Evolutionary conservation across 805 yeast genomes (phyloP), one percentile per base, ranked within the genome.

Genomic region (Wickerhamiella nectarea): DNA sequence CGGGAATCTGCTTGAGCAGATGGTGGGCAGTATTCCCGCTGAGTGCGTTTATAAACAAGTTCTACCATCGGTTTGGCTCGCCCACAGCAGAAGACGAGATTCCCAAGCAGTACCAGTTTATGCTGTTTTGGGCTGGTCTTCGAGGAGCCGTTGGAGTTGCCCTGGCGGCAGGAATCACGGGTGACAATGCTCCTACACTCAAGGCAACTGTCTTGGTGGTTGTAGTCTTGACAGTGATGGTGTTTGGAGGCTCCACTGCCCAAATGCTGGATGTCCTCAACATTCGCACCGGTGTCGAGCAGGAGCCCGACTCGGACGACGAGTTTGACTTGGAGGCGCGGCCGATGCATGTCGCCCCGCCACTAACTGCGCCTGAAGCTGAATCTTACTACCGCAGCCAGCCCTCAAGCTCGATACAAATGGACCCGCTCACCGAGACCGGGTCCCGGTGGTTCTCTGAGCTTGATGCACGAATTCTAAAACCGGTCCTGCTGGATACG

Each of bases 141-240:
- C 72, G 99, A 57, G 99, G 99, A 47, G 99, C 99, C 0, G 99
- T 91, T 28, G 99, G 99, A 51, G 99, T 91, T 4, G 99, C 98
- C 0, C 71, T 91, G 56, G 98, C 98, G 0, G 85, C 93, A 77
- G 98, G 98, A 11, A 67, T 91, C 34, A 94, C 84, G 63, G 98
- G 97, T 48, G 95, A 89, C 56, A 78, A 83, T 45, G 89, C 87
- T 50, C 78, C 79, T 57, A 78, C 95, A 0, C 66, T 91, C 43
- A 65, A 89, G 43, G 99, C 98, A 2, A 93, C 98, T 0, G 95
- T 93, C 0, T 66, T 93, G 35, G 97, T 93, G 11, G 97, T 89
- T 19, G 99, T 91, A 9, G 98, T 91, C 24, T 67, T 91, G 38
- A 91, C 99, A 0, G 98, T 91, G 22, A 87, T 91, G 44, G 71